Conservation (phyloP, 1,139 yeast species). For the Yamadazyma conglobata region DNA sequence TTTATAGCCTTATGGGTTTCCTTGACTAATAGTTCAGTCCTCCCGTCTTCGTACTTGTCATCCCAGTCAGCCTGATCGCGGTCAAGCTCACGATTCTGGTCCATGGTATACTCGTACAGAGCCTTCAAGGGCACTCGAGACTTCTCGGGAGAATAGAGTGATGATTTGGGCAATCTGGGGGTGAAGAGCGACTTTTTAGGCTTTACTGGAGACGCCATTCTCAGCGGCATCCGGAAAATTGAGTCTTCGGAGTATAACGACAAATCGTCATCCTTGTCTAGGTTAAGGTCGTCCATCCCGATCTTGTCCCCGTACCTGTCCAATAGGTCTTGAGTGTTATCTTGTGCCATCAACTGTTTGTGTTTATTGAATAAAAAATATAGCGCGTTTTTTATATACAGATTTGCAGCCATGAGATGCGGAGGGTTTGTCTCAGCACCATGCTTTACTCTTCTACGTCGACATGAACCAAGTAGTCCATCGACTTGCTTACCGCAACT, state of each 20-base stretch:
- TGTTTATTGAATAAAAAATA: slow-evolving; percentile 1
- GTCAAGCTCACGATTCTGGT: slow-evolving; percentile 7
- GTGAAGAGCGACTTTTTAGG: slow-evolving; percentile 8
- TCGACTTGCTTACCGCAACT: slow-evolving; percentile 65
- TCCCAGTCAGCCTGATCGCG: slow-evolving; percentile 4
- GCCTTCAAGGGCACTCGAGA: neutral
- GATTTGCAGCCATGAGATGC: slow-evolving; percentile 1
- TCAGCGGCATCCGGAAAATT: slow-evolving; percentile 13
- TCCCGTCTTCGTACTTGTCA: slow-evolving; percentile 14
- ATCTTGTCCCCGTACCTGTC: slow-evolving; percentile 8
- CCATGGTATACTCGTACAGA: slow-evolving; percentile 9
- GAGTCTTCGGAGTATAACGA: slow-evolving; percentile 17
- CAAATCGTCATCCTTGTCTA: slow-evolving; percentile 10
- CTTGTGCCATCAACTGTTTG: slow-evolving; percentile 9
- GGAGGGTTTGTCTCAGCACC: neutral
- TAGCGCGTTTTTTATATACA: slow-evolving; percentile 3
- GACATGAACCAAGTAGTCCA: slow-evolving; percentile 46
- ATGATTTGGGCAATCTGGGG: slow-evolving; percentile 5
- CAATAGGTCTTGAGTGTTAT: slow-evolving; percentile 13
- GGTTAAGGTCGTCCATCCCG: slow-evolving; percentile 1
- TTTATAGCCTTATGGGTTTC: slow-evolving; percentile 30
- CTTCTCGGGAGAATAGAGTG: slow-evolving; percentile 5
- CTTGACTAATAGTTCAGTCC: slow-evolving; percentile 23
- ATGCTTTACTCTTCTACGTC: slow-evolving; percentile 31
- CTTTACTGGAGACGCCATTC: slow-evolving; percentile 7